Base-by-base conservation (phyloP, 306 rosid species). In the Ormosia emarginata region DNA sequence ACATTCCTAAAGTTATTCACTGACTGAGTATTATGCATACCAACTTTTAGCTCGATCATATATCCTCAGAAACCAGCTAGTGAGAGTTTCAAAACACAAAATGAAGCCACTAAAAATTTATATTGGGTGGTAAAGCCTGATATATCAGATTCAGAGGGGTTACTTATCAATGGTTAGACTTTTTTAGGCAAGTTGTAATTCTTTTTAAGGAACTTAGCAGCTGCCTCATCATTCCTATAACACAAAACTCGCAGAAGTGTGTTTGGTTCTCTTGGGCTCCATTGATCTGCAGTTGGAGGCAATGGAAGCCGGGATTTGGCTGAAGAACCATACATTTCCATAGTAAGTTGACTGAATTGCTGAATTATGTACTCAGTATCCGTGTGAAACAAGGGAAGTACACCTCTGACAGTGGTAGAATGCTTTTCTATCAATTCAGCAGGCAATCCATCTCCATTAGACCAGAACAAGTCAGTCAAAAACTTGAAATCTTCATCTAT, bases 141-240 rank as follows among this genome's bases (percentile, higher is more conserved):
- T 67, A 47, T 75, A 58, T 30, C 75, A 40, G 8, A 65, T 49
- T 30, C 75, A 40, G 8, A 65, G 62, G 64, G 41, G 71, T 81
- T 87, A 84, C 77, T 72, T 73, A 56, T 75, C 55, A 24, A 46
- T 68, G 61, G 85, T 85, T 84, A 93, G 82, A 92, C 81, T 90
- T 95, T 95, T 57, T 78, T 93, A 14, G 98, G 98, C 76, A 93
- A 87, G 84, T 93, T 92, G 79, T 89, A 93, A 70, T 88, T 90
- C 89, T 95, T 95, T 90, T 90, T 95, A 46, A 95, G 96, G 83
- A 95, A 93, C 92, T 95, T 95, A 9, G 97, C 95, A 33, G 98
- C 97, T 8, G 84, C 74, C 63, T 93, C 99, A 37, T 93, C 99
- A 69, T 92, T 90, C 81, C 99, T 87, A 46, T 90, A 74, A 84